A percentile compares a stretch with the other conserved stretches of the same genome.
phyloP scores from a whole-genome alignment of 2,329 filamentous ascomycete species.

The Cladophialophora immunda region DNA sequence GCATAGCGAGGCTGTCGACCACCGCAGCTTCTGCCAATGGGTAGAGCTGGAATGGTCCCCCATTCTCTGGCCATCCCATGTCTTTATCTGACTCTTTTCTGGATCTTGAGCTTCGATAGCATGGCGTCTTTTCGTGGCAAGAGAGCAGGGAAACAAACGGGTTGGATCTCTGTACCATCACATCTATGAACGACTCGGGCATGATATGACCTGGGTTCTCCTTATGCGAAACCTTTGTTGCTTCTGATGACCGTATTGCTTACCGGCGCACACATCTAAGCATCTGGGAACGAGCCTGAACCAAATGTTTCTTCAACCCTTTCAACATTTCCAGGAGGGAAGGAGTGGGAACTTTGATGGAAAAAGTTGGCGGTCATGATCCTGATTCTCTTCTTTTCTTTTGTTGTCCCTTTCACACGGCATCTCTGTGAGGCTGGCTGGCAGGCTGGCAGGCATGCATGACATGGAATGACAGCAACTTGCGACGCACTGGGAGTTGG shows the following conservation, averaged over 20 bases:
- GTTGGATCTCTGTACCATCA: slow-evolving; percentile 28
- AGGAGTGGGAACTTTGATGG: not conserved
- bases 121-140: slow-evolving; percentile 2
- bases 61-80: not conserved
- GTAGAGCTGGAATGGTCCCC: not conserved
- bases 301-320: not conserved
- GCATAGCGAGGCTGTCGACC: slow-evolving; percentile 25
- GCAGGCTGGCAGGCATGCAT: not conserved
- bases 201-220: slow-evolving; percentile 7
- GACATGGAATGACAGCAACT: not conserved
- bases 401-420: not conserved
- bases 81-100: slow-evolving; percentile 8
- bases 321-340: not conserved
- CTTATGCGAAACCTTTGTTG: not conserved
- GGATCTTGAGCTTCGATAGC: slow-evolving; percentile 7
- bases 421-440: not conserved
- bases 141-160: not conserved
- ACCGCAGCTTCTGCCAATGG: not conserved
- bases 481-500: not conserved
- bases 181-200: slow-evolving; percentile 2
- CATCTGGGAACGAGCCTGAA: not conserved
- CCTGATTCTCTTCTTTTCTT: not conserved
- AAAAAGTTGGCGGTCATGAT: not conserved
- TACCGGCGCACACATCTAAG: not conserved
- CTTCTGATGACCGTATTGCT: not conserved